phyloP scores from a whole-genome alignment of 495 filamentous ascomycete species.

The Daldinia caldariorum region DNA sequence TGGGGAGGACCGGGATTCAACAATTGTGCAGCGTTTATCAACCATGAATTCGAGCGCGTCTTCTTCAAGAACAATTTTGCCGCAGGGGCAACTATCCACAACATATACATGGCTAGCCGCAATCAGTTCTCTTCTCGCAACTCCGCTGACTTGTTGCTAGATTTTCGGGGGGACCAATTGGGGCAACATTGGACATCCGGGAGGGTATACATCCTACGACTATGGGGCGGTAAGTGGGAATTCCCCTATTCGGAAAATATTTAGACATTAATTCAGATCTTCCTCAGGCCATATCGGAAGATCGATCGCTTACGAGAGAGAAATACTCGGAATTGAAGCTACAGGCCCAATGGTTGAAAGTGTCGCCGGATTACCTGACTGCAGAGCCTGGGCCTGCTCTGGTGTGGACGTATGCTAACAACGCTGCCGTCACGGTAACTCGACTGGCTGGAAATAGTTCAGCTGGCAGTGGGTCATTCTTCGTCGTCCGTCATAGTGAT shows the following conservation, averaged over 20 bases:
- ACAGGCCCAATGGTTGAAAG: conserved; percentile 74
- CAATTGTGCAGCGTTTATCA: conserved; percentile 70
- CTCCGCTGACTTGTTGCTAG: conserved; percentile 48
- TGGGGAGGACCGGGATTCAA: conserved; percentile 77
- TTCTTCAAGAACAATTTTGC: conserved; percentile 83
- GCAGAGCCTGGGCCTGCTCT: conserved; percentile 55
- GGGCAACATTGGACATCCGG: conserved; percentile 80
- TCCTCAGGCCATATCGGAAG: conserved; percentile 66
- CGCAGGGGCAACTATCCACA: conserved; percentile 52
- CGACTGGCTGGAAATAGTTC: conserved; percentile 57
- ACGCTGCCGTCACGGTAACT: conserved; percentile 68
- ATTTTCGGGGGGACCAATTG: conserved; percentile 80
- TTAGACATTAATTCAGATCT: conserved; percentile 4
- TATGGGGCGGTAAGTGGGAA: conserved; percentile 61
- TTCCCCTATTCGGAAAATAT: neutral
- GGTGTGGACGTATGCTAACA: conserved; percentile 54
- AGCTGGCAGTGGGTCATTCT: conserved; percentile 65
- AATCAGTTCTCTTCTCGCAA: conserved; percentile 25
- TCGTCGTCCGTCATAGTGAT: conserved; percentile 69
- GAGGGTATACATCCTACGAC: conserved; percentile 78
- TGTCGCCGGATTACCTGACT: conserved; percentile 71
- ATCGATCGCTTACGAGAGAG: conserved; percentile 69
- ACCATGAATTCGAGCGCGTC: conserved; percentile 76
- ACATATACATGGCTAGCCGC: conserved; percentile 37
- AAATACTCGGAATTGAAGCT: conserved; percentile 85